Evolutionary conservation across 495 filamentous ascomycete genomes (phyloP), one percentile per base, ranked within the genome.

Genomic region (Hypoxylon lienhwacheense): DNA sequence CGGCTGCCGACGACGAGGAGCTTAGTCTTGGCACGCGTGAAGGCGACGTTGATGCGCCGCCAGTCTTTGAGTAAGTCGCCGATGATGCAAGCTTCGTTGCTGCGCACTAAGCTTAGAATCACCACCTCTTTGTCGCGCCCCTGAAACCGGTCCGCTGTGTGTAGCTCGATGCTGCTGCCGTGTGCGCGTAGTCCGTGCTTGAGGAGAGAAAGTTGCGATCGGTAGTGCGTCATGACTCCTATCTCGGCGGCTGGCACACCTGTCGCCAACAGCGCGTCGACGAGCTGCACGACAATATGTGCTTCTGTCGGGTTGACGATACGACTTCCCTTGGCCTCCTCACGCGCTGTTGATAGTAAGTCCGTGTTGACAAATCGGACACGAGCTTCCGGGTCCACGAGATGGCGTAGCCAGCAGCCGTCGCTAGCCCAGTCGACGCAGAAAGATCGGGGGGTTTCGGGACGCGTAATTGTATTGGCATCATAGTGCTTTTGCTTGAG

Each of bases 221-320:
- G 88, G 73, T 98, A 98, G 67, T 96, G 89, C n/a, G 93, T 95
- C 66, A 98, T 96, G 58, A 97, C 85, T n/a, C 93, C 93, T 39
- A 98, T 92, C 33, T 90, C 85, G 4, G 73, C 74, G 0, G 87
- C 80, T 0, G 86, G 76, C 11, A 96, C 79, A 21, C 93, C 93
- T 5, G 80, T 78, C 0, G 80, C 76, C 37, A 96, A 77, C 1
- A 98, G 81, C 0, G 83, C 73, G 57, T 89, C 81, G 24, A 96
- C 90, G 20, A 97, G 81, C 64, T 95, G 86, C 0, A 78, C 76
- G 32, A 85, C 83, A 25, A 97, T 76, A 4, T 76, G 78, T 0
- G 85, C 88, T 70, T 98, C 93, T 34, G 79, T 77, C 3, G 83
- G 77, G 69, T 98, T 98, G 43, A 89, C 84, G 57, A 96, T 89